Evolutionary conservation across 108 stramenopile genomes (phyloP), one percentile per base, ranked within the genome.

Genomic region (Cylindrotheca closterium): DNA sequence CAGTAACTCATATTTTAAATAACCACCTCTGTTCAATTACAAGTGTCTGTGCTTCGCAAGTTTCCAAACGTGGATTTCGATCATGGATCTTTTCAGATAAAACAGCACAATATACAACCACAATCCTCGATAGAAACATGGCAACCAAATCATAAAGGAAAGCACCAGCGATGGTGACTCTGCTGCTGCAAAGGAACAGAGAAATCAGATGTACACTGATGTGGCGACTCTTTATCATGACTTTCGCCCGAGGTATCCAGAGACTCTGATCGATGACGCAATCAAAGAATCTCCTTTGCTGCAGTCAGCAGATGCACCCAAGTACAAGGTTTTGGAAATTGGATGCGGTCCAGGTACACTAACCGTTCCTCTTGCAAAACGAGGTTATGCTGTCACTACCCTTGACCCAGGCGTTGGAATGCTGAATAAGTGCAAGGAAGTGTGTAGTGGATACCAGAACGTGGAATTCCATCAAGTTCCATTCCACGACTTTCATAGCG

Each of bases 321-420:
- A n/a, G n/a, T n/a, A n/a, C n/a, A 55, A 55, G n/a, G 50, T 63
- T 27, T 49, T 63, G 47, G 61, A 63, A 28, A 21, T 63, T 23
- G 61, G 61, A 3, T 47, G 61, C 50, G 61, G 61, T 37, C 61
- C 61, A 28, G 61, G 61, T 27, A 63, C 61, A 2, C 15, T 47
- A 4, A 63, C 61, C 19, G 3, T 28, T 19, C 27, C 61, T 27
- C 50, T 63, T 25, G 61, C 61, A 3, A 10, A 63, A 28, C 46
- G 61, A 47, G 61, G 61, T 27, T 63, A n/a, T 25, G 19, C 48
- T 26, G 15, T 63, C 5, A 28, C 26, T 15, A 24, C 42, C 30
- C 19, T 63, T 23, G 61, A 63, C 12, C 61, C 61, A 2, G 46
- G 46, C 2, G 25, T 47, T 15, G 61, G 46, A 4, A 47, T 63